Conservation (phyloP, 495 filamentous ascomycete genomes). For the Hypoxylon fragiforme region DNA sequence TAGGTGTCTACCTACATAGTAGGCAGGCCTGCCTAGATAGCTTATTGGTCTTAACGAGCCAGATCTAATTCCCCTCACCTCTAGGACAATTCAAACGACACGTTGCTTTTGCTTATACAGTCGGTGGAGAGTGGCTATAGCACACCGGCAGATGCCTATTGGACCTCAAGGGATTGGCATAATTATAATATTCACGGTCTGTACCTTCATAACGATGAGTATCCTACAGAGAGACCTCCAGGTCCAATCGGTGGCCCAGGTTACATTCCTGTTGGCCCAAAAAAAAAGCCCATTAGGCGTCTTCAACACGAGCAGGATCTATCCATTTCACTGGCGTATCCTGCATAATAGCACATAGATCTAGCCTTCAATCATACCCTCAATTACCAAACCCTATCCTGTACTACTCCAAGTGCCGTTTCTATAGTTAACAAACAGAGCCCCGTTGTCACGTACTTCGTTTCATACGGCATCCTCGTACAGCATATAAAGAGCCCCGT, state of each 20-base stretch:
- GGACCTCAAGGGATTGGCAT: no score
- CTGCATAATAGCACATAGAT: conserved; percentile 28
- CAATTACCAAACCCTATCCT: conserved; percentile 5
- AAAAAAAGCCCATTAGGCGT: conserved; percentile 16
- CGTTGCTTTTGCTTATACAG: conserved; percentile 5
- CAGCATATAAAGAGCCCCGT: conserved; percentile 40
- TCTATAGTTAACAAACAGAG: conserved; percentile 6
- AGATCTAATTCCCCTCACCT: conserved; percentile 7
- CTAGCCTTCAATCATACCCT: conserved; percentile 19
- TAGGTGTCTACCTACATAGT: background rate
- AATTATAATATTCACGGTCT: background rate
- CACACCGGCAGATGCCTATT: no score
- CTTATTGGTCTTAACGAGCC: conserved; percentile 7
- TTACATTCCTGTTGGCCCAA: conserved; percentile 10
- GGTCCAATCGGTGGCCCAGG: conserved; percentile 13
- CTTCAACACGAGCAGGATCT: conserved; percentile 13
- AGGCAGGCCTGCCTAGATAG: background rate
- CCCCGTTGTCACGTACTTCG: conserved; percentile 1
- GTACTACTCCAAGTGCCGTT: conserved; percentile 13
- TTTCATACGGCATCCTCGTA: conserved; percentile 21
- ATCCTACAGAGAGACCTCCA: conserved; percentile 9
- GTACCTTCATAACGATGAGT: conserved; percentile 1
- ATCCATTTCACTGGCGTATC: conserved; percentile 16
- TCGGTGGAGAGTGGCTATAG: no score
- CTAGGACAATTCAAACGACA: conserved; percentile 1